Evolutionary conservation across 176 grass and related monocot species (phyloP), one percentile per base, ranked within the genome.

Genomic region (Panicum miliaceum): DNA sequence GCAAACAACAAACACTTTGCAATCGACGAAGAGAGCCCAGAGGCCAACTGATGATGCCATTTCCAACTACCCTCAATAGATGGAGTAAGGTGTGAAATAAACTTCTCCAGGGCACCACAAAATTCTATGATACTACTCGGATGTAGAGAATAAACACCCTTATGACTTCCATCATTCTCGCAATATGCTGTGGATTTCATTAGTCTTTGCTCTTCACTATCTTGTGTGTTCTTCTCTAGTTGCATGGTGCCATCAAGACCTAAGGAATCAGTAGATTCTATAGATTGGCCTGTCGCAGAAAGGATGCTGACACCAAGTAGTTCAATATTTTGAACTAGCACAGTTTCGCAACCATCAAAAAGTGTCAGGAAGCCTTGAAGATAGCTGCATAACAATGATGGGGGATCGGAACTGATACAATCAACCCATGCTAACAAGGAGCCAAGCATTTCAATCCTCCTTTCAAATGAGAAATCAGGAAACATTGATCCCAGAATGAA

Each of bases 391-490:
- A 95, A 76, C 40, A 61, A 86, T 85, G 83, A 85, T 76, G 89
- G 82, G 68, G 89, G 87, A 46, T 86, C 89, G 7, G 73, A 90
- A 77, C 71, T 79, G 59, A 82, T 84, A 85, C 85, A 95, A 79
- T 98, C 91, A 71, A 87, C 80, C 86, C 82, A 95, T 41, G 62
- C 59, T 66, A 85, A 74, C 80, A 95, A 66, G 59, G 89, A 87
- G 27, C 85, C 77, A 68, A 98, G 80, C 59, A 95, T 91, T 87
- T 93, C 82, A 42, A 47, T 88, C 88, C 92, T 94, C 82, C 87
- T 93, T 80, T 89, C 91, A 86, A 93, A 91, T n/a, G 95, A 93
- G 62, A 98, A 65, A 88, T 94, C 90, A 79, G 92, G 89, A 76
- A 98, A 88, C 59, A 98, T 87, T 15, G 84, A 87, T 52, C 90